Evolutionary conservation across 2,329 filamentous ascomycete species (phyloP).

Genomic region (Saccharata proteae): DNA sequence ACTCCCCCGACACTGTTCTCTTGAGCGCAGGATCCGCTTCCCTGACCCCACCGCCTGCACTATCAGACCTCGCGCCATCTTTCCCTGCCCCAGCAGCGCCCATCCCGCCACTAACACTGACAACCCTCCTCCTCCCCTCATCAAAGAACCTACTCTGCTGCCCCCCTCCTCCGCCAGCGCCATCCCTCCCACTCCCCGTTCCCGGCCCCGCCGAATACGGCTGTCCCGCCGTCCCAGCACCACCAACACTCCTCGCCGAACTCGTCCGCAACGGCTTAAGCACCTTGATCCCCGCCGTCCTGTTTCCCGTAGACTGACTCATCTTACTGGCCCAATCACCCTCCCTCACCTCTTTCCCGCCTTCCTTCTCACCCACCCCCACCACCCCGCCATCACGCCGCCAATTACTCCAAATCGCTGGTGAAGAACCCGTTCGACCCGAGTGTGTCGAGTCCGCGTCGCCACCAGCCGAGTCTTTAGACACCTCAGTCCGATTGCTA

Average conservation of each 20-base stretch:
- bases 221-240: not conserved
- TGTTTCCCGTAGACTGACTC: constrained; percentile 22
- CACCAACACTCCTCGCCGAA: constrained; percentile 34
- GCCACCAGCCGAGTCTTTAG: not conserved
- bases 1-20: no score
- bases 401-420: constrained; percentile 39
- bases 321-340: no score
- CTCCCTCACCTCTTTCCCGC: no score
- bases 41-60: no score
- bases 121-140: constrained; percentile 28
- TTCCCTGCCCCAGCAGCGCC: no score
- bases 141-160: constrained; percentile 32
- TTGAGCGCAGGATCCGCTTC: no score
- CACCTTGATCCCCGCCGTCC: constrained; percentile 69
- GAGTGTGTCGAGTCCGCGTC: not conserved
- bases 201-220: constrained; percentile 20
- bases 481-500: no score
- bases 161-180: not conserved
- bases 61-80: no score
- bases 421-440: constrained; percentile 20
- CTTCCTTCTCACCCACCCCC: no score
- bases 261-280: constrained; percentile 63
- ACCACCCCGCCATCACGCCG: constrained; percentile 25
- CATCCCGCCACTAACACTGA: constrained; percentile 6
- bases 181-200: constrained; percentile 23